Conservation (phyloP, 2,329 filamentous ascomycete species). For the Aspergillus sp. region DNA sequence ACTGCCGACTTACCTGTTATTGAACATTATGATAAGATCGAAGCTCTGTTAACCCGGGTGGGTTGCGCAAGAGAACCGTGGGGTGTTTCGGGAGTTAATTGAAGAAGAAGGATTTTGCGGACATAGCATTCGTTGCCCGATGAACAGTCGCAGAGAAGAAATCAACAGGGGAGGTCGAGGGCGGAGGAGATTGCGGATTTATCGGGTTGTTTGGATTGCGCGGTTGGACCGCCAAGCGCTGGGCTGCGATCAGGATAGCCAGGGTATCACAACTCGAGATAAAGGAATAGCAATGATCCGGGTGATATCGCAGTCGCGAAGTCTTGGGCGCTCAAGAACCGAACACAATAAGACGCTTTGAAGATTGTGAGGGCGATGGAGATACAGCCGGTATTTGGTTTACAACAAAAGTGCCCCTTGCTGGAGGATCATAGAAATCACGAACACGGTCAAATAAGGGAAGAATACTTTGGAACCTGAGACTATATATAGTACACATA, state of each 20-base stretch:
- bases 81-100: neutral
- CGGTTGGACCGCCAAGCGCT: neutral
- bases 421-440: neutral
- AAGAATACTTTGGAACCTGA: neutral
- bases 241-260: conserved; percentile 3
- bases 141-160: neutral
- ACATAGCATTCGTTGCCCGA: neutral
- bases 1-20: conserved; percentile 44
- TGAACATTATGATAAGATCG: conserved; percentile 40
- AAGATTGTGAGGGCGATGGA: neutral
- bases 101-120: neutral
- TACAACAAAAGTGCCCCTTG: neutral
- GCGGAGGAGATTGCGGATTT: neutral
- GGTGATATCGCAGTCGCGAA: conserved; percentile 4
- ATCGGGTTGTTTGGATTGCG: neutral
- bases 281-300: neutral
- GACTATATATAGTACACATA: neutral
- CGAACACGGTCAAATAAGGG: neutral
- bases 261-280: neutral
- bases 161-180: neutral
- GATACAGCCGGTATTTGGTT: neutral
- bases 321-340: neutral
- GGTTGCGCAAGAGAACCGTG: neutral
- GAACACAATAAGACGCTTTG: neutral
- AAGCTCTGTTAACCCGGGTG: neutral